Percentiles rank a stretch among this genome's conserved stretches.
These are phyloP conservation scores for Remersonia thermophila DNA, from an alignment of 2,329 filamentous ascomycete species.

Conservation along the genomic window DNA sequence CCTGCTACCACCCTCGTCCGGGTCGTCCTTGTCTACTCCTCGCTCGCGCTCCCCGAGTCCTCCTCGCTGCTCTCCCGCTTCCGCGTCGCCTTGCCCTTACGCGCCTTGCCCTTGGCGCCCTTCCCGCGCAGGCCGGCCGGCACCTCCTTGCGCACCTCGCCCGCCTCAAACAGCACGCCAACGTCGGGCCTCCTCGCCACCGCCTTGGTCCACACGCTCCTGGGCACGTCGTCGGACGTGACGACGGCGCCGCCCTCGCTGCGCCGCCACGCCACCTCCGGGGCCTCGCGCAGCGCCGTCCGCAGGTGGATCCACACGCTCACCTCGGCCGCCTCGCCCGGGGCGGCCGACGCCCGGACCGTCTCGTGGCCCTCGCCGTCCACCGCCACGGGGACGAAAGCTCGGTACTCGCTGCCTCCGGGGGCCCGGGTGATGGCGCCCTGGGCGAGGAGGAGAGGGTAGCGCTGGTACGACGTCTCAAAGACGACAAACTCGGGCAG, in stretches of 20 bases:
- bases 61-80: conserved; percentile 19
- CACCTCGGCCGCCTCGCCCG: conserved; percentile 26
- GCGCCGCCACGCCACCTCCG: conserved; percentile 26
- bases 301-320: conserved; percentile 30
- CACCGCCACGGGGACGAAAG: conserved; percentile 22
- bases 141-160: conserved; percentile 30
- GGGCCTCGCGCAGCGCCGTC: conserved; percentile 22
- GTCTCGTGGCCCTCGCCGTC: conserved; percentile 17
- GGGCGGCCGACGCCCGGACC: conserved; percentile 12
- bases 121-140: conserved; percentile 29
- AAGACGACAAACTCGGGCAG: conserved; percentile 31
- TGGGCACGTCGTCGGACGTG: conserved; percentile 24
- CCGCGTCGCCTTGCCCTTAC: conserved; percentile 23
- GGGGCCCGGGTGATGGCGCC: conserved; percentile 28
- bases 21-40: conserved; percentile 12
- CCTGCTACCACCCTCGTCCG: too few species aligned
- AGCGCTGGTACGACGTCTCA: conserved; percentile 33
- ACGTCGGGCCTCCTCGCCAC: conserved; percentile 30
- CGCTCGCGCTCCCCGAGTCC: conserved; percentile 23
- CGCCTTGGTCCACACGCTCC: conserved; percentile 29
- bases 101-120: conserved; percentile 28
- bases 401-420: conserved; percentile 24
- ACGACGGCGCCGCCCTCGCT: conserved; percentile 26
- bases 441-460: conserved; percentile 29
- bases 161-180: conserved; percentile 31